Evolutionary conservation across 768 basidiomycete species (phyloP).

Genomic region (Hysterangium stoloniferum): DNA sequence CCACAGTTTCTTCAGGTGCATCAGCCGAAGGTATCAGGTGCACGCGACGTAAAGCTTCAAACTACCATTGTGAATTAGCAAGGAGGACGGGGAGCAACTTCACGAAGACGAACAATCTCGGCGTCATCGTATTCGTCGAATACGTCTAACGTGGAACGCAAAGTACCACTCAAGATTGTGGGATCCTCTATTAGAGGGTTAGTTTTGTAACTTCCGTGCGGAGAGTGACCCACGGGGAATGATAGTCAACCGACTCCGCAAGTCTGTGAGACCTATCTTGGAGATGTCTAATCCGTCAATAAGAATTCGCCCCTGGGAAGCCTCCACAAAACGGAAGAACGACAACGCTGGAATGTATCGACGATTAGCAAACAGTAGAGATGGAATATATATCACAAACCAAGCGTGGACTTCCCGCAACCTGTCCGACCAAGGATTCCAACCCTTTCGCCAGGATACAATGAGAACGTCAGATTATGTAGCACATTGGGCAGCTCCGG

Average conservation of each 20-base stretch:
- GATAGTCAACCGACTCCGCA: constrained; percentile 70
- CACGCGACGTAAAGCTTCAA: constrained; percentile 75
- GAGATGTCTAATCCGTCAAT: constrained; percentile 79
- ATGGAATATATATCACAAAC: not conserved
- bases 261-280: constrained; percentile 70
- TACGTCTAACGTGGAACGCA: constrained; percentile 77
- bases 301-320: constrained; percentile 62
- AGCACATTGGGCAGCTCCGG: constrained; percentile 84
- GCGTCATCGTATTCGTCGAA: constrained; percentile 81
- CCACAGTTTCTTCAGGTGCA: constrained; percentile 35
- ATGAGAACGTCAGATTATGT: constrained; percentile 67
- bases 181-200: constrained; percentile 61
- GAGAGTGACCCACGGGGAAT: constrained; percentile 51
- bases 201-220: not conserved
- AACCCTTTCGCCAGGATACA: constrained; percentile 72
- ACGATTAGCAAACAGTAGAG: not conserved
- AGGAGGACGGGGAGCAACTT: constrained; percentile 4
- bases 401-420: constrained; percentile 70
- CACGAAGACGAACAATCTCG: constrained; percentile 52
- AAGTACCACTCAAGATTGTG: constrained; percentile 74
- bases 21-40: constrained; percentile 65
- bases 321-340: constrained; percentile 89
- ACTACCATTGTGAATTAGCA: constrained; percentile 33
- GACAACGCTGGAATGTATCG: constrained; percentile 43
- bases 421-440: constrained; percentile 33